Evolutionary conservation across 1,284 basidiomycete genomes (phyloP), one percentile per base, ranked within the genome.

Genomic region (Austroboletus niveus): DNA sequence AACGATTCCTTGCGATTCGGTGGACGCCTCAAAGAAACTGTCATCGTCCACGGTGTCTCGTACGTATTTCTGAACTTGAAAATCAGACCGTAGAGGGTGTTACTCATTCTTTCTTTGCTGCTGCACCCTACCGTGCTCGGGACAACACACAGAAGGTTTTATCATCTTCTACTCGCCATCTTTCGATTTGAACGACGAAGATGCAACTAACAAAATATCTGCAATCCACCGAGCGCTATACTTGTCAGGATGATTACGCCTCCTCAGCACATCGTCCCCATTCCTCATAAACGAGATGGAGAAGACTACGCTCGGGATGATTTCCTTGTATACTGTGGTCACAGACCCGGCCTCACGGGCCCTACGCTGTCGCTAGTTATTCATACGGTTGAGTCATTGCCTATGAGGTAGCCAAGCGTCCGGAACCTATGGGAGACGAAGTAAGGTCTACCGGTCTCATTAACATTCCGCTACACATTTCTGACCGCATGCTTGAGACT

Each of bases 311-410:
- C 66, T 66, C 5, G 66, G 68, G 17, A 76, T 78, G 65, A 72
- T 75, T 3, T 63, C 66, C 5, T 65, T 62, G 15, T 79, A 79
- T 50, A 65, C 70, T 7, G 56, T 58, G 1, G 70, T 69, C 5
- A 55, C 60, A 60, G 5, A 60, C 64, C 1, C 72, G 73, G 44
- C 71, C 75, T 6, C 59, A 54, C 3, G 77, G 77, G 0, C 77
- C 78, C 0, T 79, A 75, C 49, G 69, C 72, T 39, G 59, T 79
- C 24, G 76, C 71, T 1, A 77, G 78, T 8, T 79, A 79, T 68
- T 75, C 73, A 30, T 79, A 75, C 45, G 78, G 77, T 35, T 77
- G 77, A 39, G 73, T 73, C 31, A 69, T 75, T 3, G 75, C 75
- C 9, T 79, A 74, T 48, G 76, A 80, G 55, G 68, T 79, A 12